phyloP scores from a whole-genome alignment of 2,329 filamentous ascomycete species.

The Dactylella cylindrospora region DNA sequence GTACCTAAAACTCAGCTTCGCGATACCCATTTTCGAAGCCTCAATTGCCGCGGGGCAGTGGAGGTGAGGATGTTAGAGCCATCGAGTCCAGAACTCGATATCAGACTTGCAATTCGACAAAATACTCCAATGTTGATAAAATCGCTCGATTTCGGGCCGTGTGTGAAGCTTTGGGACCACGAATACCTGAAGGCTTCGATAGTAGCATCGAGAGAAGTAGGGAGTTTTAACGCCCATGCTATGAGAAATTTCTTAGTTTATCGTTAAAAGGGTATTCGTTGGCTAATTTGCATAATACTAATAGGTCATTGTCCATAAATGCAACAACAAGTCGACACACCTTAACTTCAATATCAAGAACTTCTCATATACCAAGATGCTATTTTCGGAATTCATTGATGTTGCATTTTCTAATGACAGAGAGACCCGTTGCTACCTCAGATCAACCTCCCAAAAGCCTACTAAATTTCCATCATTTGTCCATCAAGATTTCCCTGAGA shows the following conservation, averaged over 20 bases:
- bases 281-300: too few species aligned
- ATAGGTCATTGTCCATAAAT: slow-evolving; percentile 46
- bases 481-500: slow-evolving; percentile 71
- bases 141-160: slow-evolving; percentile 66
- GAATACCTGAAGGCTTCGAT: slow-evolving; percentile 67
- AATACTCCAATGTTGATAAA: slow-evolving; percentile 64
- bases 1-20: too few species aligned
- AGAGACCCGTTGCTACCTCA: slow-evolving; percentile 16
- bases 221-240: too few species aligned
- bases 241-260: too few species aligned
- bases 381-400: slow-evolving; percentile 67
- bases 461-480: slow-evolving; percentile 47
- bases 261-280: too few species aligned
- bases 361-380: slow-evolving; percentile 71
- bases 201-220: slow-evolving; percentile 64
- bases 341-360: slow-evolving; percentile 86
- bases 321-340: slow-evolving; percentile 53
- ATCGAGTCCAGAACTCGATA: neutral
- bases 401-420: slow-evolving; percentile 51
- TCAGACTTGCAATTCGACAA: slow-evolving; percentile 18
- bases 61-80: neutral
- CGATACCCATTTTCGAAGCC: neutral
- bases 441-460: slow-evolving; percentile 26
- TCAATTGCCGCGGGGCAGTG: neutral
- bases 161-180: slow-evolving; percentile 67